phyloP scores from a whole-genome alignment of 2,329 filamentous ascomycete genomes.

The Fusarium camptoceras region DNA sequence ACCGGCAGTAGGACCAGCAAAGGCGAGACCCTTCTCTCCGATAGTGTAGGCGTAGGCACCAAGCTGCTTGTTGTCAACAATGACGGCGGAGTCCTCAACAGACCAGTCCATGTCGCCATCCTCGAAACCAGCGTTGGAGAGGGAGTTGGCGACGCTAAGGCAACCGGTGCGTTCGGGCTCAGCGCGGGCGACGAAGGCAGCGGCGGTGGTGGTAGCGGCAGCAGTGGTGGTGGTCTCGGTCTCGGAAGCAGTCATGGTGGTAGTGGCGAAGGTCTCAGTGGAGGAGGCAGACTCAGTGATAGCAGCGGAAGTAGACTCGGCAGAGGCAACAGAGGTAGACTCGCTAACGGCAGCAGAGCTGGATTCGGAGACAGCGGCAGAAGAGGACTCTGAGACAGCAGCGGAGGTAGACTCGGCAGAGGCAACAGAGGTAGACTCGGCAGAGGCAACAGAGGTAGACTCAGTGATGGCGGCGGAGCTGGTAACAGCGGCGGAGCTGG shows the following conservation, averaged over 20 bases:
- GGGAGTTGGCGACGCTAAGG: not conserved
- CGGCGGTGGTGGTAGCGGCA: not conserved
- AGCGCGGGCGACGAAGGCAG: not conserved
- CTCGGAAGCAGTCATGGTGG: not conserved
- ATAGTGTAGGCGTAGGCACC: not conserved
- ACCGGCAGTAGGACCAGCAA: not conserved
- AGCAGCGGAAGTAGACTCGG: not conserved
- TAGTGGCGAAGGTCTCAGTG: not conserved
- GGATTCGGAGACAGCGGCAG: not conserved
- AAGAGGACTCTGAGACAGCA: not conserved
- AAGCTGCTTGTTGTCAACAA: not conserved
- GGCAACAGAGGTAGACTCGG: not conserved
- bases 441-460: not conserved
- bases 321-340: not conserved
- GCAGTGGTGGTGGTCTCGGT: not conserved
- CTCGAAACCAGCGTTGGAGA: slow-evolving; percentile 18
- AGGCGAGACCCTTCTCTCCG: not conserved
- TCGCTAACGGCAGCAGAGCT: not conserved
- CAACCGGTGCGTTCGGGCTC: not conserved
- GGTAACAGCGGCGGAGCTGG: not conserved
- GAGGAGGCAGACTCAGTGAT: not conserved
- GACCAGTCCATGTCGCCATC: not conserved
- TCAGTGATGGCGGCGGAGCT: not conserved
- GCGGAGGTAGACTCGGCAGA: not conserved
- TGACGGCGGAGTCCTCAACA: not conserved